Base-by-base conservation (phyloP, 805 yeast species). In the Yamadazyma olivae region DNA sequence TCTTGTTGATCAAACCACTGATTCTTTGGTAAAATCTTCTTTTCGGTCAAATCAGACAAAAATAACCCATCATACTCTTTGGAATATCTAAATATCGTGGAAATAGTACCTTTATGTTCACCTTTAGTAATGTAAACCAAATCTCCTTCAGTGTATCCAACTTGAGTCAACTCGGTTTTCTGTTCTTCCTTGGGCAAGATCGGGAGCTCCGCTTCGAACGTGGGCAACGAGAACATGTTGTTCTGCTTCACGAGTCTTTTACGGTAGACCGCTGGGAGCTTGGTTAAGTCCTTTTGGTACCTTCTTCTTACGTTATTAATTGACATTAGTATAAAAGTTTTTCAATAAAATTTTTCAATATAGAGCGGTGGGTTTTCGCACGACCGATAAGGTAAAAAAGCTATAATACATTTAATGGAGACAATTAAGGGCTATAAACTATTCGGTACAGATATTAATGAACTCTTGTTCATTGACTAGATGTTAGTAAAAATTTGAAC, bases 381-480 rank as follows among this genome's bases (percentile, higher is more conserved):
- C n/a, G n/a, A n/a, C n/a, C n/a, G n/a, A n/a, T n/a, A n/a, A n/a
- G n/a, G n/a, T n/a, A n/a, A n/a, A n/a, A n/a, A n/a, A n/a, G n/a
- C n/a, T n/a, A n/a, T n/a, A n/a, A n/a, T n/a, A n/a, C n/a, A n/a
- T n/a, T n/a, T n/a, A n/a, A n/a, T n/a, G n/a, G n/a, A n/a, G n/a
- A n/a, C n/a, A n/a, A n/a, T n/a, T n/a, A n/a, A n/a, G n/a, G n/a
- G n/a, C n/a, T n/a, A n/a, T n/a, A n/a, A n/a, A 20, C 23, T 49
- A 64, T 50, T 88, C 95, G 14, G 87, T 79, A 57, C 96, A 88
- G 27, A 89, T 87, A 40, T 84, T 84, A 42, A 88, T 85, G 54
- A 90, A 89, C 62, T 90, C 97, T 44, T 86, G 87, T 53, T 86
- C 95, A 53, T 83, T 83, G 47, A 89, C 73, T 70, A 54, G 6